These are phyloP conservation scores for Calonectria multiphialidica DNA, from an alignment of 2,329 filamentous ascomycete species.

Conservation along the genomic window DNA sequence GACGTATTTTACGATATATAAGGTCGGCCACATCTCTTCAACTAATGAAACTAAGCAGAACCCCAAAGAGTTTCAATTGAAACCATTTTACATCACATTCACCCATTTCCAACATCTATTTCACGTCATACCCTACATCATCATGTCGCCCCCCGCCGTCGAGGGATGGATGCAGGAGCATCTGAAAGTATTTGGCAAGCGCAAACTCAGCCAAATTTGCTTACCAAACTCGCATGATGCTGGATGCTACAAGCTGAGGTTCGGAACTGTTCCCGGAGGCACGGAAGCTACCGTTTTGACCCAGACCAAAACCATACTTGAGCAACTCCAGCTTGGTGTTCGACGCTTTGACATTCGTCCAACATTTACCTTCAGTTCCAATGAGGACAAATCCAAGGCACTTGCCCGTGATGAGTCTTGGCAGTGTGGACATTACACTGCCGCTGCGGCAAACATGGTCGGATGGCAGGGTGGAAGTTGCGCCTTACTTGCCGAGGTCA, in stretches of 20 bases:
- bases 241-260: background rate
- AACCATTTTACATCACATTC: no score
- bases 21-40: background rate
- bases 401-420: background rate
- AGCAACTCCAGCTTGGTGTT: background rate
- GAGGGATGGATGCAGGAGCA: background rate
- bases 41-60: background rate
- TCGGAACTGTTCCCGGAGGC: background rate
- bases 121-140: background rate
- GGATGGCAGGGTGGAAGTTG: background rate
- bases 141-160: background rate
- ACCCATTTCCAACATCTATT: no score
- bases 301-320: background rate
- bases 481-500: background rate
- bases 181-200: background rate
- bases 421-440: background rate
- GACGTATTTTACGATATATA: background rate
- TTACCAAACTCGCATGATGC: background rate
- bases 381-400: background rate
- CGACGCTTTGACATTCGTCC: background rate
- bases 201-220: background rate
- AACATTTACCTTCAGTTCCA: background rate
- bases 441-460: background rate
- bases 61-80: background rate
- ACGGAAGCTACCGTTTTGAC: background rate